Percentiles rank a stretch among this genome's conserved stretches.
Conservation (phyloP, 768 basidiomycete genomes). For the Paxillus ammoniavirescens region DNA sequence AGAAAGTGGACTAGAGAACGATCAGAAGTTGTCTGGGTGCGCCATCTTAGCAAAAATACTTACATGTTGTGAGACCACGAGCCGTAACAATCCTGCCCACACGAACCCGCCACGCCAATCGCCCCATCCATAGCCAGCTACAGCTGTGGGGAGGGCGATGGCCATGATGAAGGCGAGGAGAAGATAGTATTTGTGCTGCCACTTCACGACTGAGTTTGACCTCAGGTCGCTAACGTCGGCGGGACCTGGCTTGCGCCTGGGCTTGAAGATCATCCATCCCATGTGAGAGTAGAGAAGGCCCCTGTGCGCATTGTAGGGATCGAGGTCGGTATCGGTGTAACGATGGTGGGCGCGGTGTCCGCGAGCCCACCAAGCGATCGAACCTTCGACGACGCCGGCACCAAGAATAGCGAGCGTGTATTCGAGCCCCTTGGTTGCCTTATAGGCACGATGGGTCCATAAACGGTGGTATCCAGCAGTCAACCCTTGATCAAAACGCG, state of each 20-base stretch:
- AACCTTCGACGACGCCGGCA: slow-evolving; percentile 88
- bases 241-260: slow-evolving; percentile 78
- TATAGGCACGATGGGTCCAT: slow-evolving; percentile 93
- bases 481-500: slow-evolving; percentile 46
- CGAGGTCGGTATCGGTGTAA: slow-evolving; percentile 92
- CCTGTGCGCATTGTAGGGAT: slow-evolving; percentile 87
- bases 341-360: slow-evolving; percentile 94
- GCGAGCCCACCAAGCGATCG: slow-evolving; percentile 96
- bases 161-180: slow-evolving; percentile 62
- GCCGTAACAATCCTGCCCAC: slow-evolving; percentile 43
- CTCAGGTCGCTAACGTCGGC: slow-evolving; percentile 83
- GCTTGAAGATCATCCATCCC: slow-evolving; percentile 89
- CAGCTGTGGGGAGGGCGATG: slow-evolving; percentile 61
- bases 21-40: not conserved
- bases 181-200: slow-evolving; percentile 82
- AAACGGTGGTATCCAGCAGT: slow-evolving; percentile 92
- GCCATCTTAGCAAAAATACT: slow-evolving; percentile 27
- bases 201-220: slow-evolving; percentile 72
- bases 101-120: slow-evolving; percentile 26
- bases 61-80: slow-evolving; percentile 83
- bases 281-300: slow-evolving; percentile 83
- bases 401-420: slow-evolving; percentile 81
- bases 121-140: slow-evolving; percentile 17
- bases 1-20: slow-evolving; percentile 75
- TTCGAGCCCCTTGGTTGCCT: slow-evolving; percentile 80